These are phyloP conservation scores for Exophiala viscosa DNA, from an alignment of 2,329 filamentous ascomycete species.

Conservation along the genomic window DNA sequence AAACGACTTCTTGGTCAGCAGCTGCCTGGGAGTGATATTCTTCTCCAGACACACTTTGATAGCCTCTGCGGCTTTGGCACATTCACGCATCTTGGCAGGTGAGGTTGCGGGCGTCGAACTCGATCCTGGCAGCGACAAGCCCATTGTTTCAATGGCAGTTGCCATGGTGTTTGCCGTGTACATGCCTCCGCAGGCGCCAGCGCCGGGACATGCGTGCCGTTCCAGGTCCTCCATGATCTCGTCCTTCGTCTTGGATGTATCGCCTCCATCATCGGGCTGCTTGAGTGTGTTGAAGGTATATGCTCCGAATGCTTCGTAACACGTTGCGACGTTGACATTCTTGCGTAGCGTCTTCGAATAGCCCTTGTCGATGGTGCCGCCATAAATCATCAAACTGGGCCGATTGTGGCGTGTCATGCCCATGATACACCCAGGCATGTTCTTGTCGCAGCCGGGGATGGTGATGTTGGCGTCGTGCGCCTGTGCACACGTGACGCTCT, in stretches of 20 bases:
- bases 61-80: constrained; percentile 72
- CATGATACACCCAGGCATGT: constrained; percentile 93
- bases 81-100: constrained; percentile 82
- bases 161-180: constrained; percentile 92
- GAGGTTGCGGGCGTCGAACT: constrained; percentile 77
- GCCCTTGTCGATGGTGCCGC: constrained; percentile 85
- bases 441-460: constrained; percentile 94
- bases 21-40: constrained; percentile 75
- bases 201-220: constrained; percentile 70
- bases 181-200: constrained; percentile 85
- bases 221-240: constrained; percentile 84
- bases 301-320: constrained; percentile 82
- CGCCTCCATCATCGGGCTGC: constrained; percentile 60
- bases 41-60: constrained; percentile 77
- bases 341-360: constrained; percentile 72
- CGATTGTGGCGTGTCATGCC: constrained; percentile 87
- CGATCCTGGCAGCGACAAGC: constrained; percentile 75
- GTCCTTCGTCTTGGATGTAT: constrained; percentile 60
- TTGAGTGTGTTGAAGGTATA: constrained; percentile 71
- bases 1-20: constrained; percentile 75
- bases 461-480: constrained; percentile 90
- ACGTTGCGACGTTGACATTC: constrained; percentile 81
- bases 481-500: constrained; percentile 88
- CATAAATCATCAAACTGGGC: constrained; percentile 93
- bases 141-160: constrained; percentile 85